phyloP scores from a whole-genome alignment of 2,329 filamentous ascomycete species.

The Akanthomyces uredinophilus region DNA sequence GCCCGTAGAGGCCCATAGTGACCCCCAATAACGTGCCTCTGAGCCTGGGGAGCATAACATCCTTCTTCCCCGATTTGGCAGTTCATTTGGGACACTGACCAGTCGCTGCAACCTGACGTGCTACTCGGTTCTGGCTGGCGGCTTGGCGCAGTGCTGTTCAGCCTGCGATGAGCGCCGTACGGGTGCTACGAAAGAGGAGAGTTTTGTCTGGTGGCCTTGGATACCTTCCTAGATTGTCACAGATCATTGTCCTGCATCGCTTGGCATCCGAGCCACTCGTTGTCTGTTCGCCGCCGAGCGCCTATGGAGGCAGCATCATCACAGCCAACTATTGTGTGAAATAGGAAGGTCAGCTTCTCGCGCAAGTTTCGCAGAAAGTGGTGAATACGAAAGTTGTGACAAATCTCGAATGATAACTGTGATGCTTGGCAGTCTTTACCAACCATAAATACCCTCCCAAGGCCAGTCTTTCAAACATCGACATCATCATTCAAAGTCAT shows the following conservation, averaged over 20 bases:
- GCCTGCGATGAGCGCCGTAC: neutral
- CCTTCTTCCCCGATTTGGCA: constrained; percentile 1
- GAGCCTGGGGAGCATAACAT: neutral
- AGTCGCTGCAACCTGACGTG: constrained; percentile 1
- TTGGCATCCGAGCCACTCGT: neutral
- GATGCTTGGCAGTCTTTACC: neutral
- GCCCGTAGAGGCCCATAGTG: neutral
- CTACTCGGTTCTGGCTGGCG: neutral
- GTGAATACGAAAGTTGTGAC: neutral
- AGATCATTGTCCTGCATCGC: neutral
- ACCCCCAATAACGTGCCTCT: neutral
- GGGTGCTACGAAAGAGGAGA: neutral
- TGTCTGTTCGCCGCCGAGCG: neutral
- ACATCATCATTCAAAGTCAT: neutral
- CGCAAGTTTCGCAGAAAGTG: neutral
- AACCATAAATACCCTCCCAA: neutral
- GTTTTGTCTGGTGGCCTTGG: neutral
- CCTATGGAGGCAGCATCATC: neutral
- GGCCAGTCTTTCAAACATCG: neutral
- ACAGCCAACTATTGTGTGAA: neutral
- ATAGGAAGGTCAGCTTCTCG: neutral
- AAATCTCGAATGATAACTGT: neutral
- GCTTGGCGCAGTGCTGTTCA: neutral
- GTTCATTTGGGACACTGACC: neutral
- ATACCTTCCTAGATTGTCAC: constrained; percentile 5